These are phyloP conservation scores for Aspergillus sp. DNA, from an alignment of 2,329 filamentous ascomycete species.

Conservation along the genomic window DNA sequence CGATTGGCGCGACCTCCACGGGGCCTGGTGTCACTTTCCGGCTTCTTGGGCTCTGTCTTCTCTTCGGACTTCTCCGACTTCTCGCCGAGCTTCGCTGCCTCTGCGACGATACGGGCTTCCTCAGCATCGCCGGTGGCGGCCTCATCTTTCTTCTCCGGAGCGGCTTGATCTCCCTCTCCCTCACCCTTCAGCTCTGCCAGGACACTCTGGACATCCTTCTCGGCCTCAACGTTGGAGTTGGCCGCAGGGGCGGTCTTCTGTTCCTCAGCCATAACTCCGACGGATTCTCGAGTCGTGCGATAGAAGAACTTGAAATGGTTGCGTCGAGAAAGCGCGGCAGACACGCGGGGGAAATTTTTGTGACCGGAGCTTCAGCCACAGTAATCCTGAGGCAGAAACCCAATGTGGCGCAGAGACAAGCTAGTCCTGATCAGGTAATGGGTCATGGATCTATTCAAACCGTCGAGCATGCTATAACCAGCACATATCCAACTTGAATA, in stretches of 20 bases:
- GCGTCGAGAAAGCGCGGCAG: no score
- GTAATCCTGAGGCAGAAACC: conserved; percentile 4
- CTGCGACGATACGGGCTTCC: conserved; percentile 30
- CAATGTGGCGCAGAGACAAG: neutral
- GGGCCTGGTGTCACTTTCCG: conserved; percentile 15
- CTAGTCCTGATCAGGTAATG: neutral
- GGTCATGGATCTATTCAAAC: neutral
- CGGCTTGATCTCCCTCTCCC: conserved; percentile 7
- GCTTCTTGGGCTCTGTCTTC: conserved; percentile 13
- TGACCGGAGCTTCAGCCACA: conserved; percentile 10
- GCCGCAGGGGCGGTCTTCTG: conserved; percentile 21
- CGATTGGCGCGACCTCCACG: conserved; percentile 16
- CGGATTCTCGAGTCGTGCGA: conserved; percentile 3
- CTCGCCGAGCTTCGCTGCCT: conserved; percentile 27
- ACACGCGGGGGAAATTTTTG: conserved; percentile 13
- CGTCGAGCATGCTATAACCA: no score
- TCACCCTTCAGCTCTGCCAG: conserved; percentile 37
- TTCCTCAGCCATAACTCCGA: conserved; percentile 27
- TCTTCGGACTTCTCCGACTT: conserved; percentile 29
- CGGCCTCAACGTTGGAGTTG: conserved; percentile 31
- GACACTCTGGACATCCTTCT: conserved; percentile 38
- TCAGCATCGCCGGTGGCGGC: conserved; percentile 22
- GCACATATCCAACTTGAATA: no score
- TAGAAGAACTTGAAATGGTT: neutral
- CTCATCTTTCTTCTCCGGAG: conserved; percentile 14